phyloP scores from a whole-genome alignment of 2,329 filamentous ascomycete species.

The Eutypella sp. region DNA sequence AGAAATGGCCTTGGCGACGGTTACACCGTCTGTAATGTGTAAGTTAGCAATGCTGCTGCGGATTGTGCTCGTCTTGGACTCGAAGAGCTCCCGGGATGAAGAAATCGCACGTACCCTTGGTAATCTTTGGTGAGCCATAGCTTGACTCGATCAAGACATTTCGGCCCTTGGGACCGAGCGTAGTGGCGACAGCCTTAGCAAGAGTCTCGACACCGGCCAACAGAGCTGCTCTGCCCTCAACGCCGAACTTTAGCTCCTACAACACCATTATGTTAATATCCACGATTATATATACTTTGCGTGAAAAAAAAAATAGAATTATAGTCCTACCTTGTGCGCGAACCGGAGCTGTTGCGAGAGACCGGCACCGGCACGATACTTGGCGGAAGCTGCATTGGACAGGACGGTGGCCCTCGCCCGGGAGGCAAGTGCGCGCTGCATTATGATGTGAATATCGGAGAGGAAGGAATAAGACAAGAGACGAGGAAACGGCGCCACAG shows the following conservation, averaged over 20 bases:
- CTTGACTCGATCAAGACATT: slow-evolving; percentile 98
- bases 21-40: slow-evolving; percentile 67
- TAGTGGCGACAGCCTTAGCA: slow-evolving; percentile 92
- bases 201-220: slow-evolving; percentile 95
- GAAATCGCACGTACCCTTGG: slow-evolving; percentile 67
- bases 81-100: neutral
- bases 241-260: slow-evolving; percentile 96
- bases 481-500: slow-evolving; percentile 18
- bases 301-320: neutral
- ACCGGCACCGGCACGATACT: slow-evolving; percentile 59
- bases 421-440: slow-evolving; percentile 93
- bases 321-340: slow-evolving; percentile 78
- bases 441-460: slow-evolving; percentile 44
- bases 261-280: slow-evolving; percentile 22
- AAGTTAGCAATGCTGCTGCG: no score
- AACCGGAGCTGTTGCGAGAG: slow-evolving; percentile 88
- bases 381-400: slow-evolving; percentile 59
- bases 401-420: slow-evolving; percentile 75
- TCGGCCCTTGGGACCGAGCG: slow-evolving; percentile 93
- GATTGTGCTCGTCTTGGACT: slow-evolving; percentile 1
- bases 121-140: slow-evolving; percentile 99
- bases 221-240: slow-evolving; percentile 84
- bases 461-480: slow-evolving; percentile 24
- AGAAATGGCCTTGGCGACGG: slow-evolving; percentile 81
- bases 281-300: slow-evolving; percentile 7